Evolutionary conservation across 164 flowering plant genomes (phyloP).

Genomic region (Berberis vulgaris): DNA sequence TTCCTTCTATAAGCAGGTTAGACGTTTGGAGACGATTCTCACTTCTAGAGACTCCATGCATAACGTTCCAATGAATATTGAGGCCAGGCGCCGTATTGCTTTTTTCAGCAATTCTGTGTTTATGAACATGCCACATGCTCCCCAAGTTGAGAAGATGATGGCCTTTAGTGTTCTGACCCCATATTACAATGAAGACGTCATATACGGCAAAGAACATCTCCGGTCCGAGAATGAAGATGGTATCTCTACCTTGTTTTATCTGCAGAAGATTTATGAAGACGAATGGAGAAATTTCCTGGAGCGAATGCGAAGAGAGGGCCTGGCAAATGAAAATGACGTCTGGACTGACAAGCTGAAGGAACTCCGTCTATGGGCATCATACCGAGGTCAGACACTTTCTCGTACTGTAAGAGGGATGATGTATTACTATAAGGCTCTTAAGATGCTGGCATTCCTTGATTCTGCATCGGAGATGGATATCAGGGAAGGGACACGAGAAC

Average conservation of each 20-base stretch:
- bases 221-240: slow-evolving; percentile 86
- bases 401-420: slow-evolving; percentile 98
- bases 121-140: slow-evolving; percentile 97
- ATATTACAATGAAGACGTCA: slow-evolving; percentile 82
- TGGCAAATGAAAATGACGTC: slow-evolving; percentile 58
- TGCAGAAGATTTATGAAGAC: slow-evolving; percentile 84
- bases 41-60: slow-evolving; percentile 78
- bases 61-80: slow-evolving; percentile 65
- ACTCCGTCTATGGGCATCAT: slow-evolving; percentile 89
- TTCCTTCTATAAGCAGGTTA: slow-evolving; percentile 49
- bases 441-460: slow-evolving; percentile 87
- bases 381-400: slow-evolving; percentile 91
- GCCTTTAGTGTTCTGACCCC: slow-evolving; percentile 93
- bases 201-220: slow-evolving; percentile 48
- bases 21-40: slow-evolving; percentile 66
- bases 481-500: slow-evolving; percentile 44
- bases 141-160: slow-evolving; percentile 83
- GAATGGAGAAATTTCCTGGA: slow-evolving; percentile 88
- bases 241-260: slow-evolving; percentile 72
- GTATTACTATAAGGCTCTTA: slow-evolving; percentile 86
- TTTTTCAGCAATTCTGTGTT: slow-evolving; percentile 92
- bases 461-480: slow-evolving; percentile 88
- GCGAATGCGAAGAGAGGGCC: slow-evolving; percentile 70
- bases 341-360: slow-evolving; percentile 56
- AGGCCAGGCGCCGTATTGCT: slow-evolving; percentile 80